These are phyloP conservation scores for sorghum (Sorghum bicolor) DNA, from an alignment of 176 grass and related monocot species.

Conservation along the genomic window DNA sequence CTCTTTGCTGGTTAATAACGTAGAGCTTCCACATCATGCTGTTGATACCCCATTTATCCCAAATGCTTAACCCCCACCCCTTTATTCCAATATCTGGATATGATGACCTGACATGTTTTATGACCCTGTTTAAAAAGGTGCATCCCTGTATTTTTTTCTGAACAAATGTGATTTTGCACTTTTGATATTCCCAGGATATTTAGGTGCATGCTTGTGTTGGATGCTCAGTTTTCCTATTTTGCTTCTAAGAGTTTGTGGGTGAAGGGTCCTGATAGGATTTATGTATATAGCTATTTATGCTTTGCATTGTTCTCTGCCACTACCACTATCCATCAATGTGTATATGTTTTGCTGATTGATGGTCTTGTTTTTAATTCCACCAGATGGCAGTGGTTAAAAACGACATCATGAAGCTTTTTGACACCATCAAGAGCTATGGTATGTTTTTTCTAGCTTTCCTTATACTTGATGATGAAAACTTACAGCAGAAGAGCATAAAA, in stretches of 20 bases:
- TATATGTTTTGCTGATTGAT: background rate
- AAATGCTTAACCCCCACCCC: background rate
- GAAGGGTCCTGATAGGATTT: background rate
- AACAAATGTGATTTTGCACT: background rate
- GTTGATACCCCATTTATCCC: background rate
- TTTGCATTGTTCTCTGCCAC: constrained; percentile 2
- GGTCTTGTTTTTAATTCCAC: constrained; percentile 25
- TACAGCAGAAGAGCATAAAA: background rate
- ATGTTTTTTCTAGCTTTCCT: constrained; percentile 18
- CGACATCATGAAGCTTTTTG: constrained; percentile 89
- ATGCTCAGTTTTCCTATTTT: background rate
- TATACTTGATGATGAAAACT: constrained; percentile 14
- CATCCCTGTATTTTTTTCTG: background rate
- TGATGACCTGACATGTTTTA: background rate
- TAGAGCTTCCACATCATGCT: background rate
- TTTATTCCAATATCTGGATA: background rate
- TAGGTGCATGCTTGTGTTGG: background rate
- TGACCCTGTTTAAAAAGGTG: background rate
- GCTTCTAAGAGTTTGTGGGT: background rate
- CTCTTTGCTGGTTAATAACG: background rate
- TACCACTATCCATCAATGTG: background rate
- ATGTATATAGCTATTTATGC: background rate
- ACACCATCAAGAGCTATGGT: constrained; percentile 85
- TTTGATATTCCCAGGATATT: background rate
- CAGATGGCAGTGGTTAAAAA: constrained; percentile 87